Base-by-base conservation (phyloP, 2,329 filamentous ascomycete species). In the Diaporthe sp. region DNA sequence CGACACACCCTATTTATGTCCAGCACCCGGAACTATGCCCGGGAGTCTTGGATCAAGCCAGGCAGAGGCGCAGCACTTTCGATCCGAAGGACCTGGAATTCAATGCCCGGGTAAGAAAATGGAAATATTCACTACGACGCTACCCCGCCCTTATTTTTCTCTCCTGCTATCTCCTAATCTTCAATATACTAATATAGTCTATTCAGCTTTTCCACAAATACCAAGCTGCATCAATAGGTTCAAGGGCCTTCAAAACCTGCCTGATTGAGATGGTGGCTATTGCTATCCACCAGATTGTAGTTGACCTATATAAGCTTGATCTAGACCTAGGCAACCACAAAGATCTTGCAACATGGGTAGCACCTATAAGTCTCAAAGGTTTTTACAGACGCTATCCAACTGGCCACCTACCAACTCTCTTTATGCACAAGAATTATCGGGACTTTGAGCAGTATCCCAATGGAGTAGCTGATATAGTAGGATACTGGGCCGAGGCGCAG, bases 261-360 rank as follows among this genome's bases (percentile, higher is more conserved):
- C 75, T 84, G 7, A 80, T 84, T 9, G 83, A 85, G 69, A 58
- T 84, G 4, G 69, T 80, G 2, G 82, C 81, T 1, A 31, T 79
- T 34, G 73, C 80, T 2, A 62, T 82, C 3, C 82, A 84, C 57
- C 77, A 82, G 5, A 79, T 83, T 9, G 82, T 79, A 0, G 79
- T 79, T 0, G 34, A 69, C 0, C 49, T 83, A 0, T 82, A 77
- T n/a, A 62, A 79, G 3, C 62, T 79, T 3, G 78, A 79, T 12
- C 73, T 76, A 0, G 75, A 73, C 15, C 62, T 78, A 0, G 80
- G 81, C 34, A 79, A 79, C 9, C 76, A 80, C 7, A 79, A 83
- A 19, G 77, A 75, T 0, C 61, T 83, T 15, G 72, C 72, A 6
- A 39, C 67, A 1, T 83, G 81, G 80, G 58, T 42, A 19, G 79